Evolutionary conservation across 257 asterid species (phyloP), one percentile per base, ranked within the genome.

Genomic region (Datura wrightii): DNA sequence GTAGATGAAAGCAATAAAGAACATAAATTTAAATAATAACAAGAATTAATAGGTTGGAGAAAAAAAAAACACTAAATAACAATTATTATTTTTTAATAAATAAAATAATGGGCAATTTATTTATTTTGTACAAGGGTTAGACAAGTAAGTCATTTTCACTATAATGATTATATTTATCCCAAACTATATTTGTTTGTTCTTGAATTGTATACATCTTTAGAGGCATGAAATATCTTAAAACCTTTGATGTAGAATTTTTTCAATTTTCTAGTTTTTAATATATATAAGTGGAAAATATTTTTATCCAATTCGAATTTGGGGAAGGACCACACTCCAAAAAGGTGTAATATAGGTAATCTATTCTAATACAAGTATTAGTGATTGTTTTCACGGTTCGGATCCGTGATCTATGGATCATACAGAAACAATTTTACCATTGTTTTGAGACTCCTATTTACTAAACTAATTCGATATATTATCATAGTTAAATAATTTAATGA

Each of bases 131-230:
- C 3, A 59, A n/a, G 1, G 36, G 3, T 74, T 24, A n/a, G 62
- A 76, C 15, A 50, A 50, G 13, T 31, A 76, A 50, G 81, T 76
- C 44, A 50, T 76, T 76, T 76, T 76, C 81, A 76, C 60, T 60
- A 13, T 76, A 13, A 24, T 50, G 81, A 76, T 76, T 24, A 50
- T 24, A 1, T 76, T 41, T 70, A 70, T 42, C 31, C 9, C 11
- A 14, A 48, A 76, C 10, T 50, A 6, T 50, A 48, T 71, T 44
- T n/a, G 2, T n/a, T 6, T 71, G 55, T 42, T 44, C 37, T 44
- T 71, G 79, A 71, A 46, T 76, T 52, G 24, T 24, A 19, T 74
- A 3, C 37, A 48, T 48, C 62, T 14, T 76, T 24, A 3, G 14
- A 14, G 39, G 44, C 60, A 48, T 24, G 44, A 76, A 50, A 76